Base-by-base conservation (phyloP, 306 rosid genomes). In the Echinosophora koreensis region DNA sequence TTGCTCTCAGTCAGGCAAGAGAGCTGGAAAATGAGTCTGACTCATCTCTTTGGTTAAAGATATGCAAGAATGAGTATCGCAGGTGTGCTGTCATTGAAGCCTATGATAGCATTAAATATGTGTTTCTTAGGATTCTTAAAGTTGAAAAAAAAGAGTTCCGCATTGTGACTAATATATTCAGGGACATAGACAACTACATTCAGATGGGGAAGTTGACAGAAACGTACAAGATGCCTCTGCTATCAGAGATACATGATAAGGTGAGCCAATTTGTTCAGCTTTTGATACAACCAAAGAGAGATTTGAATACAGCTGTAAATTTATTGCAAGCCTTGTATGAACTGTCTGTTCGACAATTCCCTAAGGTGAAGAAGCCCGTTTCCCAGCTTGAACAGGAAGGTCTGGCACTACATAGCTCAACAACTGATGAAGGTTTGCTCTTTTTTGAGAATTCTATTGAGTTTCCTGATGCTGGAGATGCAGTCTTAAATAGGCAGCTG, bases 21-120 rank as follows among this genome's bases (percentile, higher is more conserved):
- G 93, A 89, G 89, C 79, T 89, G 77, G 90, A 82, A 69, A 52
- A 82, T 50, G 91, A 86, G 42, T 6, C 77, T 47, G 97, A 92
- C 60, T 0, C 0, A 30, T 73, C 67, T 55, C 87, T 94, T 73
- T 94, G 98, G 98, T 77, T 74, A 69, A 89, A 50, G 85, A 90
- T 94, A 84, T 88, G 96, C 96, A 94, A 94, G 64, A 92, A 57
- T 66, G 98, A 94, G 90, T 94, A 94, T 66, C 82, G 92, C 42
- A 87, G 98, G 22, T 92, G 97, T 87, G 90, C 98, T 71, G 91
- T 92, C 17, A 85, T 90, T 37, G 98, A 94, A 87, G 91, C 94
- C 59, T 94, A 94, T 80, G 97, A 92, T 76, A 88, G 96, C 81
- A 69, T 92, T 69, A 87, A 88, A 86, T 84, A 80, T 75, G 51